A percentile compares a stretch with the other conserved stretches of the same genome.
These are phyloP conservation scores for Nidularia sp. DNA, from an alignment of 768 basidiomycete genomes.

Conservation along the genomic window DNA sequence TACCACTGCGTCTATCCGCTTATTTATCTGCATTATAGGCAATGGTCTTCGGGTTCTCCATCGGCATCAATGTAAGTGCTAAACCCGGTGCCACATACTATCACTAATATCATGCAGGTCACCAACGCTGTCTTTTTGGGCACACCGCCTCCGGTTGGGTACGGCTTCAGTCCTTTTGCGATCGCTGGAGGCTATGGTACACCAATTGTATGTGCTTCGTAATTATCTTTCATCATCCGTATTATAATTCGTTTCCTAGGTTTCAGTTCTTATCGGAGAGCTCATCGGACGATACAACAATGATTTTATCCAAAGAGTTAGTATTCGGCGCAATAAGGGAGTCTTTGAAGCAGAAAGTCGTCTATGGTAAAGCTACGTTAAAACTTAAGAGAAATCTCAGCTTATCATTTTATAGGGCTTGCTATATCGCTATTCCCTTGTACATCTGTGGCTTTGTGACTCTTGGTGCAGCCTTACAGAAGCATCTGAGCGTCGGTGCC, in stretches of 20 bases:
- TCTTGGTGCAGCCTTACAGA: slow-evolving; percentile 51
- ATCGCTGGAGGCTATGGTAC: slow-evolving; percentile 54
- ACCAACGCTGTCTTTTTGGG: slow-evolving; percentile 67
- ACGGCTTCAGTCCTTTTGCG: slow-evolving; percentile 42
- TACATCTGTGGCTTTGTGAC: slow-evolving; percentile 60
- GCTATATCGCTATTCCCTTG: slow-evolving; percentile 55
- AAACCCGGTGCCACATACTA: not conserved
- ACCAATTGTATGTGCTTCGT: slow-evolving; percentile 37
- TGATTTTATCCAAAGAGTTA: slow-evolving; percentile 44
- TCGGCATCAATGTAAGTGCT: slow-evolving; percentile 51
- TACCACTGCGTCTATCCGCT: not conserved
- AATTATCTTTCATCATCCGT: not conserved
- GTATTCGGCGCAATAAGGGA: slow-evolving; percentile 45
- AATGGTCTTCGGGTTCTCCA: slow-evolving; percentile 58
- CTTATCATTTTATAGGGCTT: slow-evolving; percentile 35
- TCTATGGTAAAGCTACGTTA: slow-evolving; percentile 36
- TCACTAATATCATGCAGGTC: slow-evolving; percentile 27
- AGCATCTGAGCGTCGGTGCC: slow-evolving; percentile 46
- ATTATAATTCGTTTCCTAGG: slow-evolving; percentile 19
- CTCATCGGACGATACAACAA: slow-evolving; percentile 48
- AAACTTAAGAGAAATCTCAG: not conserved
- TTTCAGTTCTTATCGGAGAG: slow-evolving; percentile 51
- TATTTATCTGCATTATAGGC: slow-evolving; percentile 24
- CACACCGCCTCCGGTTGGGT: slow-evolving; percentile 49
- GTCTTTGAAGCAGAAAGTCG: slow-evolving; percentile 60